A percentile compares a stretch with the other conserved stretches of the same genome.
Conservation (phyloP, 345 rosid species). For the Lepidium didymum region DNA sequence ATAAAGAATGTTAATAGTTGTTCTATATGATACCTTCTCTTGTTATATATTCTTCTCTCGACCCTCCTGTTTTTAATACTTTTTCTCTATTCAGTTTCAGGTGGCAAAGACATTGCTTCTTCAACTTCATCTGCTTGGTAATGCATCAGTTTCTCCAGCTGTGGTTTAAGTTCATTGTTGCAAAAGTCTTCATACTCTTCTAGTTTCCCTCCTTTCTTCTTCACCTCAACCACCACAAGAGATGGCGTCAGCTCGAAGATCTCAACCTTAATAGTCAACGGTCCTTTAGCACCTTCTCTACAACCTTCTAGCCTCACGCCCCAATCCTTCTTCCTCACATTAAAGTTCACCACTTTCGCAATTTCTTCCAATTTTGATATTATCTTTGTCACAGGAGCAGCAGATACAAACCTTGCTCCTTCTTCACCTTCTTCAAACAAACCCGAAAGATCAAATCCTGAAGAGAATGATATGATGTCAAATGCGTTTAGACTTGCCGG, state of each 20-base stretch:
- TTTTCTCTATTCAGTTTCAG: slow-evolving; percentile 47
- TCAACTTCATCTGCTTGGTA: slow-evolving; percentile 37
- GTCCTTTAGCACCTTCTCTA: slow-evolving; percentile 61
- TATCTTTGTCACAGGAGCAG: slow-evolving; percentile 52
- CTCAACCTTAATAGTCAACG: slow-evolving; percentile 53
- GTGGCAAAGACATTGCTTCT: slow-evolving; percentile 36
- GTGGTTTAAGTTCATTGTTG: slow-evolving; percentile 65
- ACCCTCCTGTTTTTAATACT: slow-evolving; percentile 12
- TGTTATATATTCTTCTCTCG: slow-evolving; percentile 23
- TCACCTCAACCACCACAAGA: slow-evolving; percentile 77
- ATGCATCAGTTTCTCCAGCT: slow-evolving; percentile 55
- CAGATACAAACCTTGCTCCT: slow-evolving; percentile 51
- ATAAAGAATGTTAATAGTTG: slow-evolving; percentile 12
- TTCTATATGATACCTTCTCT: slow-evolving; percentile 20
- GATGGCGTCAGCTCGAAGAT: slow-evolving; percentile 53
- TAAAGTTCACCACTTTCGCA: slow-evolving; percentile 44
- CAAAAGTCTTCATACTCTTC: slow-evolving; percentile 85
- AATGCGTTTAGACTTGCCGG: slow-evolving; percentile 71
- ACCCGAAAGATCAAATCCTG: slow-evolving; percentile 65
- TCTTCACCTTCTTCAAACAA: slow-evolving; percentile 60
- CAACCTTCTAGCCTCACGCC: slow-evolving; percentile 65
- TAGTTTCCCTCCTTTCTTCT: slow-evolving; percentile 88
- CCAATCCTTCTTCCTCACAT: slow-evolving; percentile 70
- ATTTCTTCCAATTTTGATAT: slow-evolving; percentile 63
- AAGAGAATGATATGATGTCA: slow-evolving; percentile 74